Percentiles rank a stretch among this genome's conserved stretches.
Evolutionary conservation across 2,329 filamentous ascomycete genomes (phyloP).

Genomic region (Cercospora sojina): DNA sequence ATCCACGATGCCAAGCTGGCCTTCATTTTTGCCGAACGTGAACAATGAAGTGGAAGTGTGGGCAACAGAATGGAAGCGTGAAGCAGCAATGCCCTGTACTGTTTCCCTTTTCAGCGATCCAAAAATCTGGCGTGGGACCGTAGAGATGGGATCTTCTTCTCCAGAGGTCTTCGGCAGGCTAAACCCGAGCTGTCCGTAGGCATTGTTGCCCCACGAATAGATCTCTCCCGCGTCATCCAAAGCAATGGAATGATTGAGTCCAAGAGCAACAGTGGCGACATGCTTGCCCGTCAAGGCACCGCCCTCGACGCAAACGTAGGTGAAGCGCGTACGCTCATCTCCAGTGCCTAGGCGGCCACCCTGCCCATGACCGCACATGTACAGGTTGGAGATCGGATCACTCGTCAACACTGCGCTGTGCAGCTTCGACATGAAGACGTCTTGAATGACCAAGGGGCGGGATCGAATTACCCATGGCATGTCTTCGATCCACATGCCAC

Average conservation of each 20-base stretch:
- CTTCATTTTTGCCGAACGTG: conserved; percentile 93
- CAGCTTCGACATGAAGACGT: conserved; percentile 85
- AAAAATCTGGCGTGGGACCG: conserved; percentile 82
- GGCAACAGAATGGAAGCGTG: conserved; percentile 85
- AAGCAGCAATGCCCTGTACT: conserved; percentile 81
- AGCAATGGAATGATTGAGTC: conserved; percentile 87
- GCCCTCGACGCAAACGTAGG: conserved; percentile 76
- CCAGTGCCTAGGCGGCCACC: conserved; percentile 86
- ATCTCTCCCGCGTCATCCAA: conserved; percentile 83
- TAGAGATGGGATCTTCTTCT: conserved; percentile 82
- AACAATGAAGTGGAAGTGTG: conserved; percentile 79
- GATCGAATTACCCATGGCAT: conserved; percentile 72
- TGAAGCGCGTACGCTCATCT: conserved; percentile 85
- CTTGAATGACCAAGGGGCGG: conserved; percentile 71
- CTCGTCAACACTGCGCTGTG: conserved; percentile 85
- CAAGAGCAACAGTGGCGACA: conserved; percentile 75
- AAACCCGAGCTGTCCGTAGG: conserved; percentile 83
- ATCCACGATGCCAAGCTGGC: conserved; percentile 90
- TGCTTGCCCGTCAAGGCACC: conserved; percentile 71
- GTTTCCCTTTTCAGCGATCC: conserved; percentile 84
- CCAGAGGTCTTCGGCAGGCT: conserved; percentile 65
- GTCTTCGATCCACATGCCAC: conserved; percentile 47
- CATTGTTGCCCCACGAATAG: conserved; percentile 92
- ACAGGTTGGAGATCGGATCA: conserved; percentile 86
- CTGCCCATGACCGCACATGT: conserved; percentile 87